Evolutionary conservation across 2,329 filamentous ascomycete species (phyloP), one percentile per base, ranked within the genome.

Genomic region (Grosmannia clavigera): DNA sequence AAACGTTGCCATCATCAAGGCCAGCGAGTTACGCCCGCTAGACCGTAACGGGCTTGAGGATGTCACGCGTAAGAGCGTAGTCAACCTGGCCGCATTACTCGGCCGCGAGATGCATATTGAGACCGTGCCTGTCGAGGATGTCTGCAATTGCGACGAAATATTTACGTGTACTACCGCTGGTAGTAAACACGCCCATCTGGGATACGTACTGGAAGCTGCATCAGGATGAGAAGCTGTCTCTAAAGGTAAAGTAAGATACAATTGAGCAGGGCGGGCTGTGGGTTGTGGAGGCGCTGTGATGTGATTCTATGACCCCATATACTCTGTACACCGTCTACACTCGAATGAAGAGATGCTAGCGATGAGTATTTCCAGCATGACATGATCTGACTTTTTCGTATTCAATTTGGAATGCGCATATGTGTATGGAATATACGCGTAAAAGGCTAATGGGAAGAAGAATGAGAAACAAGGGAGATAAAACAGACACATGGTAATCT

Each of bases 131-230:
- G 67, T 77, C 0, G 70, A 75, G 16, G 11, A 70, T 43, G 71
- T 68, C 0, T 79, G 78, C 55, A 57, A 72, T 7, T 67, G 69
- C 0, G 78, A 81, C 60, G 78, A 81, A 68, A 71, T 79, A 5
- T 74, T 81, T 35, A 79, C 79, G 76, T 78, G 72, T 61, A 80
- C 78, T 0, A 80, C 78, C 16, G 78, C 78, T 0, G 78, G 78
- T 1, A 78, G 78, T 0, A 72, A 72, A 80, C 22, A 80, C 80
- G 77, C 78, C 77, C 0, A 78, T 81, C 27, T 80, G 77, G 76
- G 77, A 80, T 68, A 67, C 64, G 1, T 80, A 81, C 64, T 81
- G 77, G 77, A 70, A 65, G 1, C 72, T 78, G 68, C 77, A 80
- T 64, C 75, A 71, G 50, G 70, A 78, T 59, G 61, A 67, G 1